Percentiles rank a stretch among this genome's conserved stretches.
Conservation (phyloP, 345 rosid species). For the Murraya paniculata region DNA sequence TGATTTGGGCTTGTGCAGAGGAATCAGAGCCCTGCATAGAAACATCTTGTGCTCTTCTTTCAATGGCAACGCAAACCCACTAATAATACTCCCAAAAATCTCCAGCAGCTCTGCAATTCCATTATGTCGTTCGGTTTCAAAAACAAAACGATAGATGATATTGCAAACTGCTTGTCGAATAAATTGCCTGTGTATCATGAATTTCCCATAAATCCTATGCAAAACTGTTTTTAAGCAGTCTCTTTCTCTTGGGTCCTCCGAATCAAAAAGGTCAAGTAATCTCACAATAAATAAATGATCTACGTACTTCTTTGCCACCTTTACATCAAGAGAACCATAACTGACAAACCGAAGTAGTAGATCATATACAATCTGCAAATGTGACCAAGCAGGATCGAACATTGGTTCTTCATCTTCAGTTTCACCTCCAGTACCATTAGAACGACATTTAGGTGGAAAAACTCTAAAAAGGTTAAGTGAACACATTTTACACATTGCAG, state of each 20-base stretch:
- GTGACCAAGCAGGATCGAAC: slow-evolving; percentile 79
- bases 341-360: slow-evolving; percentile 55
- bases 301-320: slow-evolving; percentile 66
- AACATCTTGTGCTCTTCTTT: slow-evolving; percentile 74
- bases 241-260: slow-evolving; percentile 81
- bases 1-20: slow-evolving; percentile 76
- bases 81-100: slow-evolving; percentile 74
- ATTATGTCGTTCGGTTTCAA: slow-evolving; percentile 65
- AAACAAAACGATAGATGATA: slow-evolving; percentile 66
- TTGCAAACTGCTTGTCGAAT: slow-evolving; percentile 67
- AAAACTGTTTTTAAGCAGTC: slow-evolving; percentile 74
- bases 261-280: slow-evolving; percentile 74
- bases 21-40: slow-evolving; percentile 60
- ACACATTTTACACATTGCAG: slow-evolving; percentile 68
- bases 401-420: slow-evolving; percentile 70
- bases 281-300: slow-evolving; percentile 56
- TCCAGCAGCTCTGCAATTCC: slow-evolving; percentile 79
- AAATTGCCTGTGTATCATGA: slow-evolving; percentile 74
- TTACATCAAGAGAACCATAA: slow-evolving; percentile 51
- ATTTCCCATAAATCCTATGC: slow-evolving; percentile 68
- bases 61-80: slow-evolving; percentile 77
- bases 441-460: slow-evolving; percentile 64
- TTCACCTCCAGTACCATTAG: slow-evolving; percentile 45
- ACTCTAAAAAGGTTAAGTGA: slow-evolving; percentile 60
- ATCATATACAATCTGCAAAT: slow-evolving; percentile 69